A percentile compares a stretch with the other conserved stretches of the same genome.
These are phyloP conservation scores for Salix arbutifolia DNA, from an alignment of 345 rosid genomes.

Conservation along the genomic window DNA sequence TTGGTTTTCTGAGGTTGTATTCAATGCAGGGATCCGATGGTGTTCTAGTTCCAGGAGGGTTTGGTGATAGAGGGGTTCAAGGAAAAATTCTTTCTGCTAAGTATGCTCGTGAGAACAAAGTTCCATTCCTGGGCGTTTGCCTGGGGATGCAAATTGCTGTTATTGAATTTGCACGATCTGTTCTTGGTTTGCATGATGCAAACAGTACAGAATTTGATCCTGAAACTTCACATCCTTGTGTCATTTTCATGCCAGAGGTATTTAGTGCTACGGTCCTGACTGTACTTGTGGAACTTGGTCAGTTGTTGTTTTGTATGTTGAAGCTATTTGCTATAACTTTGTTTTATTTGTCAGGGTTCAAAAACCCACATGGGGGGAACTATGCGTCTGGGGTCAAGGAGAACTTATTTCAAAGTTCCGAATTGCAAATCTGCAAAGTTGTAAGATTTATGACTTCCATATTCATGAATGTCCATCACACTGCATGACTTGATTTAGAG, in stretches of 20 bases:
- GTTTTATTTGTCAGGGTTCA: conserved; percentile 60
- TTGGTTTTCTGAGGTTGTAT: conserved; percentile 2
- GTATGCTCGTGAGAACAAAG: conserved; percentile 80
- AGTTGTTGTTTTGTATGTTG: not conserved
- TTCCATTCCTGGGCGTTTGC: conserved; percentile 94
- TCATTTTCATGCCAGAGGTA: conserved; percentile 98
- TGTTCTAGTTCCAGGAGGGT: conserved; percentile 92
- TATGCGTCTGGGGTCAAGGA: conserved; percentile 93
- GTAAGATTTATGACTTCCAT: conserved; percentile 35
- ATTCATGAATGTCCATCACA: not conserved
- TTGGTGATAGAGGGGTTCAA: conserved; percentile 93
- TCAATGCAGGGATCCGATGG: conserved; percentile 76
- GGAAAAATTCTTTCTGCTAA: conserved; percentile 97
- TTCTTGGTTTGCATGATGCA: conserved; percentile 72
- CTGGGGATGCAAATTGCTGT: conserved; percentile 98
- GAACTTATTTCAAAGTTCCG: conserved; percentile 58
- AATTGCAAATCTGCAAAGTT: conserved; percentile 79
- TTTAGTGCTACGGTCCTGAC: not conserved
- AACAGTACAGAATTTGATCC: conserved; percentile 86
- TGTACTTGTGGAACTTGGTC: not conserved
- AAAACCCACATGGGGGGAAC: conserved; percentile 98
- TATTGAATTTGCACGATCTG: conserved; percentile 89
- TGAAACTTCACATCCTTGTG: conserved; percentile 67
- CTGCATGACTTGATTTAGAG: not conserved
- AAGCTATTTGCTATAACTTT: not conserved